Evolutionary conservation across 2,329 filamentous ascomycete species (phyloP).

Genomic region (Penicillium sp.): DNA sequence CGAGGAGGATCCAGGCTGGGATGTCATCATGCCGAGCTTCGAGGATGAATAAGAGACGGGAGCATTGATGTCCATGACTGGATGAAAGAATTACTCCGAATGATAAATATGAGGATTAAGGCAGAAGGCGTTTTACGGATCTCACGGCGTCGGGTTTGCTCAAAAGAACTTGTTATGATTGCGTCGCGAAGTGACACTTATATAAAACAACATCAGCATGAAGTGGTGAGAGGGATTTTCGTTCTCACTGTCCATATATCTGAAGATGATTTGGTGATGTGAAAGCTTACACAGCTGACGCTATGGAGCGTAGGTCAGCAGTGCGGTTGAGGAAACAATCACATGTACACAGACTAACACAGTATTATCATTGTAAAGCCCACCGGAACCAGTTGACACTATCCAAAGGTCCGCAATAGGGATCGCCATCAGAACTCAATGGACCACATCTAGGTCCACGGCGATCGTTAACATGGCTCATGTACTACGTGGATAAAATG

Average conservation of each 20-base stretch:
- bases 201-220: not conserved
- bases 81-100: not conserved
- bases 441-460: not conserved
- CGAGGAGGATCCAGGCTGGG: constrained; percentile 35
- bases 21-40: constrained; percentile 35
- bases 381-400: too few species aligned
- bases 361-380: too few species aligned
- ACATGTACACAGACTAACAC: too few species aligned
- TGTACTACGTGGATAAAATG: too few species aligned
- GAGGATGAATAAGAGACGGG: constrained; percentile 33
- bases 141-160: not conserved
- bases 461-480: not conserved
- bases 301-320: too few species aligned
- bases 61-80: not conserved
- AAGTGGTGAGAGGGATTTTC: not conserved
- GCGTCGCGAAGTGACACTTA: too few species aligned
- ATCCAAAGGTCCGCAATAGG: too few species aligned
- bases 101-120: not conserved
- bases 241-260: not conserved
- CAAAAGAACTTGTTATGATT: not conserved
- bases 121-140: not conserved
- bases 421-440: not conserved
- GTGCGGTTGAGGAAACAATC: too few species aligned
- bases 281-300: not conserved
- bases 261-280: not conserved